phyloP scores from a whole-genome alignment of 75 land plant species.

The Pinus albicaulis region DNA sequence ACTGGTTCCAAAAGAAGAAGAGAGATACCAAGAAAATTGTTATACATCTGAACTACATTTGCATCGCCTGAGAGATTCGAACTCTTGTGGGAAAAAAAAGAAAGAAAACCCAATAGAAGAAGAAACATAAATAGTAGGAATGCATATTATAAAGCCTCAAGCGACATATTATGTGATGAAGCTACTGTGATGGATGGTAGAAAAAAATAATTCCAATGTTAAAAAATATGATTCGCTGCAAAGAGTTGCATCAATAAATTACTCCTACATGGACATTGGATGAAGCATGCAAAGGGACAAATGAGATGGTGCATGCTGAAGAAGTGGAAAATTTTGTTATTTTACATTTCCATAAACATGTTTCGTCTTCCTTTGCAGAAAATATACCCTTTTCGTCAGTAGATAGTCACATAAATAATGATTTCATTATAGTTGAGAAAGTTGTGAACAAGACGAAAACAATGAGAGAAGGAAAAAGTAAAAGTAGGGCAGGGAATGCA shows the following conservation, averaged over 20 bases:
- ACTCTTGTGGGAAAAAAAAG: too few relatives aligned
- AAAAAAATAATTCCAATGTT: background rate
- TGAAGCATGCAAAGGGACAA: background rate
- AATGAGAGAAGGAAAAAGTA: background rate
- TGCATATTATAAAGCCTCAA: background rate
- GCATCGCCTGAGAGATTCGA: too few relatives aligned
- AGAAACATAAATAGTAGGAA: background rate
- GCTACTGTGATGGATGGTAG: background rate
- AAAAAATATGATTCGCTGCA: background rate
- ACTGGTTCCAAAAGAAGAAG: background rate
- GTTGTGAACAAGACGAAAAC: background rate
- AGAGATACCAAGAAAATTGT: background rate
- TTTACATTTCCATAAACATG: background rate
- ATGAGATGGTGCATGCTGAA: constrained; percentile 1
- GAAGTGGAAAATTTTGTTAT: background rate
- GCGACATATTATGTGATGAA: background rate
- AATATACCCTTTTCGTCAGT: background rate
- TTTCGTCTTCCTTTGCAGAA: background rate
- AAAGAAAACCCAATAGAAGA: background rate
- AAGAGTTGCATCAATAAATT: background rate
- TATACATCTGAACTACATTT: too few relatives aligned
- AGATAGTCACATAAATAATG: background rate
- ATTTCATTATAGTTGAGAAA: background rate
- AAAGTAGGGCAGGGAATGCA: background rate
- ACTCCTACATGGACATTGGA: background rate